Percentiles rank a stretch among this genome's conserved stretches.
phyloP scores from a whole-genome alignment of 805 yeast species.

The Kodamaea leandrae region DNA sequence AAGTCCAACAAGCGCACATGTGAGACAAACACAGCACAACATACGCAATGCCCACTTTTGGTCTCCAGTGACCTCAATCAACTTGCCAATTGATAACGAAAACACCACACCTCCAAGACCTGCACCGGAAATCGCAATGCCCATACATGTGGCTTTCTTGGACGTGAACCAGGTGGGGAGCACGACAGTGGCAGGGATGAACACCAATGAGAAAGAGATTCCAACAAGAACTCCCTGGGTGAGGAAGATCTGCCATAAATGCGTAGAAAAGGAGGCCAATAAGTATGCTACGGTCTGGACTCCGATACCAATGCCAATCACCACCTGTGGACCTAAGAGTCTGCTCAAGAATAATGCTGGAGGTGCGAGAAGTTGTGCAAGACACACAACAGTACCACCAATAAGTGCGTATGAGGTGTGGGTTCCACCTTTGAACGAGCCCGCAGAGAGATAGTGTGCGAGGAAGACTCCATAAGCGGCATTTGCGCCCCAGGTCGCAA shows the following conservation, averaged over 20 bases:
- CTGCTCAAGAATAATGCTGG: conserved; percentile 46
- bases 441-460: conserved; percentile 43
- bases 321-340: conserved; percentile 47
- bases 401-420: conserved; percentile 50
- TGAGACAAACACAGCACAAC: conserved; percentile 33
- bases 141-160: conserved; percentile 46
- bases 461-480: conserved; percentile 60
- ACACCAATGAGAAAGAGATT: conserved; percentile 44
- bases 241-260: conserved; percentile 50
- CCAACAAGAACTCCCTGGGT: conserved; percentile 54
- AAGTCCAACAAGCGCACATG: conserved; percentile 23
- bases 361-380: conserved; percentile 60
- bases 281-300: conserved; percentile 45
- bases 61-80: conserved; percentile 41
- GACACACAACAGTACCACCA: conserved; percentile 47
- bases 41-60: conserved; percentile 45
- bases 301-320: conserved; percentile 46
- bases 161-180: conserved; percentile 50
- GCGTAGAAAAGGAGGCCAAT: conserved; percentile 50
- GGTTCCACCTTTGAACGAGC: conserved; percentile 40
- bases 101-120: conserved; percentile 53
- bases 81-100: conserved; percentile 40
- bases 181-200: conserved; percentile 43
- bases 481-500: conserved; percentile 56
- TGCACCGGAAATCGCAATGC: conserved; percentile 47